These are phyloP conservation scores for Saccharomycopsis fodiens DNA, from an alignment of 805 yeast genomes.

Conservation along the genomic window DNA sequence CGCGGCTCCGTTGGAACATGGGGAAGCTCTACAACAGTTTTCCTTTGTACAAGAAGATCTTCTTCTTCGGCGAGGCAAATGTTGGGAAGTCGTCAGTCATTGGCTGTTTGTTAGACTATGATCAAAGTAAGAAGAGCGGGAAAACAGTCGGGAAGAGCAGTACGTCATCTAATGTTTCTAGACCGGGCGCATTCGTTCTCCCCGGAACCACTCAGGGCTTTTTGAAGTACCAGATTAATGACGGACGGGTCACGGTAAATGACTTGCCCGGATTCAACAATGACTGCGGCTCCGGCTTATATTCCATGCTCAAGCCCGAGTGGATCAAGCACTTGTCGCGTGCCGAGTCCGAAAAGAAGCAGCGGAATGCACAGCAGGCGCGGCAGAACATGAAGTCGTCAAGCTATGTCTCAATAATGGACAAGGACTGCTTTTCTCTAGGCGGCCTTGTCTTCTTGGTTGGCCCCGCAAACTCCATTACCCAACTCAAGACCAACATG, in stretches of 20 bases:
- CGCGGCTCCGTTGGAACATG: slow-evolving; percentile 46
- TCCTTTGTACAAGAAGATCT: slow-evolving; percentile 29
- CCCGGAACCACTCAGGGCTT: slow-evolving; percentile 20
- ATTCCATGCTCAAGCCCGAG: slow-evolving; percentile 1
- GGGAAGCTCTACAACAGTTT: slow-evolving; percentile 32
- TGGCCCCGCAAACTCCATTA: slow-evolving; percentile 45
- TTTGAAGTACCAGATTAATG: slow-evolving; percentile 8
- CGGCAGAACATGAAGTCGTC: slow-evolving; percentile 25
- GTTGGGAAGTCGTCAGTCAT: slow-evolving; percentile 63
- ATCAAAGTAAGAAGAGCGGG: slow-evolving; percentile 1
- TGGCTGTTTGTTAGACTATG: slow-evolving; percentile 34
- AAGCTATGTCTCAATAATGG: slow-evolving; percentile 32
- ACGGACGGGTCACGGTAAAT: slow-evolving; percentile 20
- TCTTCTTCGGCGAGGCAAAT: slow-evolving; percentile 59
- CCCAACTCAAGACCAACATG: slow-evolving; percentile 40
- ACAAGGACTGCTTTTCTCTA: slow-evolving; percentile 39
- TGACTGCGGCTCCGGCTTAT: slow-evolving; percentile 8
- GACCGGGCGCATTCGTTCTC: slow-evolving; percentile 17
- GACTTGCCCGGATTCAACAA: slow-evolving; percentile 34
- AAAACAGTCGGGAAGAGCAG: too few species aligned
- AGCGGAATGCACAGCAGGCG: slow-evolving; percentile 25
- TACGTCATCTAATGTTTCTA: not conserved
- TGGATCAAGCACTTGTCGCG: slow-evolving; percentile 18
- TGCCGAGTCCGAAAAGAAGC: slow-evolving; percentile 21
- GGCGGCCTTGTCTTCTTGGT: slow-evolving; percentile 57